phyloP scores from a whole-genome alignment of 805 yeast genomes.

The Nakazawaea laoshanensis region DNA sequence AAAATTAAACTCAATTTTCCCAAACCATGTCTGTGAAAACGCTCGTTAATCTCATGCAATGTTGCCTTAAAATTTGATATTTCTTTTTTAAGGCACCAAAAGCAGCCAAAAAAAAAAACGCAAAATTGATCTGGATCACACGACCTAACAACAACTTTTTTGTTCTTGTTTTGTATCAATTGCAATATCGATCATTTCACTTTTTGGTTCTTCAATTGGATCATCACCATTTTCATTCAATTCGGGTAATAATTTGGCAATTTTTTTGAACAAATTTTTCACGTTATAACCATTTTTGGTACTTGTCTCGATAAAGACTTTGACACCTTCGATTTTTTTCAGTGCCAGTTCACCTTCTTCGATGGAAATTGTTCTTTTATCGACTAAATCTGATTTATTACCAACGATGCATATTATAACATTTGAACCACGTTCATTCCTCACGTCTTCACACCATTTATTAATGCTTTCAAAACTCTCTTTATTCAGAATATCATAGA shows the following conservation, averaged over 20 bases:
- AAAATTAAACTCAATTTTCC: too few species aligned
- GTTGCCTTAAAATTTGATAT: too few species aligned
- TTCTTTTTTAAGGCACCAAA: too few species aligned
- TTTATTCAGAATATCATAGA: conserved; percentile 84
- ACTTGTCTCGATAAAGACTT: conserved; percentile 83
- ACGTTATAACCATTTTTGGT: conserved; percentile 95
- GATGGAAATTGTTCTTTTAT: conserved; percentile 70
- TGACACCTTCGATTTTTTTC: conserved; percentile 54
- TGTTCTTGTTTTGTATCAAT: conserved; percentile 13
- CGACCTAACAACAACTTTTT: conserved; percentile 8
- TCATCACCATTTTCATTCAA: conserved; percentile 27
- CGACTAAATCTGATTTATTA: conserved; percentile 76
- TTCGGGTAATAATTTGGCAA: conserved; percentile 88
- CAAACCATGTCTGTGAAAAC: too few species aligned
- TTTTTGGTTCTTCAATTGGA: conserved; percentile 1
- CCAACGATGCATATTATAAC: conserved; percentile 90
- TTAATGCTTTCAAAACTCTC: conserved; percentile 77
- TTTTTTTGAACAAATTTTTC: conserved; percentile 78
- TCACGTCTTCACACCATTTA: conserved; percentile 93
- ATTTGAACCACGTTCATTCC: conserved; percentile 83
- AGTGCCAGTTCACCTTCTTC: conserved; percentile 84
- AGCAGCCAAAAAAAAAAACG: too few species aligned
- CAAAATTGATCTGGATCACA: too few species aligned
- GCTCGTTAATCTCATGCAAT: too few species aligned
- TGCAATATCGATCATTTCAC: conserved; percentile 11